phyloP scores from a whole-genome alignment of 2,329 filamentous ascomycete genomes.

The Cytospora paraplurivora region DNA sequence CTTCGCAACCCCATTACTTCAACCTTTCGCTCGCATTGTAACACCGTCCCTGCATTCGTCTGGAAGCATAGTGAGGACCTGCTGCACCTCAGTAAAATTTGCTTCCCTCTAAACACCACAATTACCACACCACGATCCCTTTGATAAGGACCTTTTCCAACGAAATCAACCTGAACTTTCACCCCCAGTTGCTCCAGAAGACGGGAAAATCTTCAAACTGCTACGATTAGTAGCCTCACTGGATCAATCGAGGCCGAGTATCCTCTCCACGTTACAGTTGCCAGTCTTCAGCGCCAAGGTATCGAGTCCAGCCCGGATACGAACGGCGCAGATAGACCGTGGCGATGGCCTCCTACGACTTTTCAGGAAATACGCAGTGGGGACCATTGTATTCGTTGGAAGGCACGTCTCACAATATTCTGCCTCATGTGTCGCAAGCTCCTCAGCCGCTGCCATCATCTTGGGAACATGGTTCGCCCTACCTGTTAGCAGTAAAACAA shows the following conservation, averaged over 20 bases:
- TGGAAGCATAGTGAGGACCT: neutral
- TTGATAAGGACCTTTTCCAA: too few species aligned
- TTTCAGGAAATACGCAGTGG: constrained; percentile 19
- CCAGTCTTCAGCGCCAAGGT: neutral
- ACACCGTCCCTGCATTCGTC: neutral
- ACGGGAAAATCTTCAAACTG: too few species aligned
- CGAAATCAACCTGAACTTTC: too few species aligned
- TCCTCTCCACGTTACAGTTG: neutral
- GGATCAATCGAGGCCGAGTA: too few species aligned
- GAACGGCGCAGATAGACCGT: neutral
- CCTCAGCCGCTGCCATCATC: constrained; percentile 11
- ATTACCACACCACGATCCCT: too few species aligned
- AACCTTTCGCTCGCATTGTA: neutral
- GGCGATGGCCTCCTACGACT: constrained; percentile 27
- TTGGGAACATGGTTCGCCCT: constrained; percentile 26
- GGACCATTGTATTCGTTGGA: constrained; percentile 23
- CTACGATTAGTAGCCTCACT: too few species aligned
- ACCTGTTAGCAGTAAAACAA: constrained; percentile 28
- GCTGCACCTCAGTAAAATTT: neutral
- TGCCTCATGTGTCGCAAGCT: constrained; percentile 20
- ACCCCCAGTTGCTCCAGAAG: too few species aligned
- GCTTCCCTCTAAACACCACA: too few species aligned
- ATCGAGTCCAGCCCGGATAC: constrained; percentile 6
- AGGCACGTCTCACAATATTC: constrained; percentile 19
- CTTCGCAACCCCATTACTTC: neutral